A percentile compares a stretch with the other conserved stretches of the same genome.
Conservation (phyloP, 148 eudicot species). For the Vaccinium myrtillus region DNA sequence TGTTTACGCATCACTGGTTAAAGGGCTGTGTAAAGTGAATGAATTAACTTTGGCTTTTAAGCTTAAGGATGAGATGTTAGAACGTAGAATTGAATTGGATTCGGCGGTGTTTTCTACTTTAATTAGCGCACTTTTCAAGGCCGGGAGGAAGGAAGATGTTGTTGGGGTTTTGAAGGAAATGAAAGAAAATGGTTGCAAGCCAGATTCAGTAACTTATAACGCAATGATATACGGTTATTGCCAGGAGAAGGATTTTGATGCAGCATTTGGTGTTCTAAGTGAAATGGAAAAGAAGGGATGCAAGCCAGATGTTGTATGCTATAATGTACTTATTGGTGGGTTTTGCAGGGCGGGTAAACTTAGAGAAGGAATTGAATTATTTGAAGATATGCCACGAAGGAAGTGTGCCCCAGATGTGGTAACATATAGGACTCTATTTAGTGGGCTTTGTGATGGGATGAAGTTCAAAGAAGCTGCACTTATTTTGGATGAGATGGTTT, state of each 20-base stretch:
- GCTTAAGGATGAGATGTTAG: conserved; percentile 65
- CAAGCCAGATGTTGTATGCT: conserved; percentile 63
- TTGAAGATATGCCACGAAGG: conserved; percentile 68
- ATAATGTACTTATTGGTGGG: conserved; percentile 46
- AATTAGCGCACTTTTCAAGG: conserved; percentile 59
- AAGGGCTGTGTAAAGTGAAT: conserved; percentile 53
- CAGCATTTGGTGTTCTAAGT: conserved; percentile 42
- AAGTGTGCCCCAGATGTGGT: conserved; percentile 69
- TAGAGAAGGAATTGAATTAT: conserved; percentile 49
- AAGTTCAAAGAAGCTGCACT: conserved; percentile 50
- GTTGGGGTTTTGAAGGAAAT: conserved; percentile 53
- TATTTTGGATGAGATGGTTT: conserved; percentile 80
- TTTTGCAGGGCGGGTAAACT: conserved; percentile 44
- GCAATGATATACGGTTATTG: conserved; percentile 63
- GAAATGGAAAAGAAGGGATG: conserved; percentile 48
- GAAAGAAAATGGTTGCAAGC: conserved; percentile 45
- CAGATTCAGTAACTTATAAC: conserved; percentile 52
- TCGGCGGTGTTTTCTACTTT: conserved; percentile 51
- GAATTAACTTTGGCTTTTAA: conserved; percentile 43
- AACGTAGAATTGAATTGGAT: conserved; percentile 28
- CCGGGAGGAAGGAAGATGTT: conserved; percentile 52
- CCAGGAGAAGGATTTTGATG: conserved; percentile 45
- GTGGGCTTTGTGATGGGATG: conserved; percentile 49
- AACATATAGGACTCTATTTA: conserved; percentile 54
- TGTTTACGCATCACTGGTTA: conserved; percentile 58